Base-by-base conservation (phyloP, 805 yeast species). In the Candida quercuum region DNA sequence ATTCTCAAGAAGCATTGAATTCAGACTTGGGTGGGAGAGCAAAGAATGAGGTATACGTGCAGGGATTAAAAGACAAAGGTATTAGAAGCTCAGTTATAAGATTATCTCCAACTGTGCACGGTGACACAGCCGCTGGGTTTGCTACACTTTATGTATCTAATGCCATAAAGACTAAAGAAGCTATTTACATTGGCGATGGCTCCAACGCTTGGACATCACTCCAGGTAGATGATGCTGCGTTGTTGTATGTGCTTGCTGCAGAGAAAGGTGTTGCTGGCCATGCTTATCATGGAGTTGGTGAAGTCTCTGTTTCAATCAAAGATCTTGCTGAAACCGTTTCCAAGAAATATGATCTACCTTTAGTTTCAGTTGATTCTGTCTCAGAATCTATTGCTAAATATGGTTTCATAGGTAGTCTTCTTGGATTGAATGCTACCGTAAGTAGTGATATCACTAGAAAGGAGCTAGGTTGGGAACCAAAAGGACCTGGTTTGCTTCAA, bases 21-120 rank as follows among this genome's bases (percentile, higher is more conserved):
- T 7, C 28, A 16, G 28, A 11, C 13, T 12, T 35, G 4, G 27
- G 22, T 5, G 3, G 3, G 4, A 29, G 38, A 29, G 13, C 15
- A 2, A n/a, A n/a, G 1, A 24, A 14, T 24, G 38, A 24, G 16
- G 4, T n/a, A 2, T 18, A 14, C 8, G 47, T 42, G 8, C 26
- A 50, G 33, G 17, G 38, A 20, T 48, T 39, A 32, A 46, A 43
- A 21, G 40, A 45, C 3, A 46, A 47, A 34, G 58, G 60, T 12
- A 58, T 61, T 8, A 49, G 45, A 23, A 46, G 48, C 9, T 28
- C 39, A 7, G 27, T 41, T 15, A 40, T 65, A 2, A 52, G 66
- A 43, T 43, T 65, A 24, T 43, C 66, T n/a, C 62, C 66, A 21
- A 47, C 58, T 7, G 64, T 60, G 14, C 69, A 65, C 43, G 71